Evolutionary conservation across 768 basidiomycete species (phyloP).

Genomic region (Mycena vitilis): DNA sequence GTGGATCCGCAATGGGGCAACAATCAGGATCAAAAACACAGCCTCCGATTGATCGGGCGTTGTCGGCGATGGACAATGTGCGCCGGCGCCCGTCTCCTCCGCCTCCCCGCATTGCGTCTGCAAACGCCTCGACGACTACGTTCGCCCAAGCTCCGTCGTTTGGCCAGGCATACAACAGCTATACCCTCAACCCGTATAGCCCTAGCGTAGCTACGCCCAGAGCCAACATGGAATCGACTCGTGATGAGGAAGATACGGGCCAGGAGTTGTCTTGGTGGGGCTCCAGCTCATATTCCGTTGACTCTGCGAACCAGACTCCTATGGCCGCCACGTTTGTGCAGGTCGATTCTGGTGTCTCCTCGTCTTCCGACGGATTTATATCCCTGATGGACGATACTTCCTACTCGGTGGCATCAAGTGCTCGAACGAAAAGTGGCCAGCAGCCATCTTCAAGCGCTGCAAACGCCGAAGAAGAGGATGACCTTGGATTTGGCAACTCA

Average conservation of each 20-base stretch:
- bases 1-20: constrained; percentile 77
- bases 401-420: constrained; percentile 51
- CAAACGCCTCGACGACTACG: constrained; percentile 62
- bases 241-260: constrained; percentile 46
- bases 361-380: constrained; percentile 74
- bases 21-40: constrained; percentile 59
- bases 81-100: constrained; percentile 67
- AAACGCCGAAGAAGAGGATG: constrained; percentile 87
- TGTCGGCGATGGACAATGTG: constrained; percentile 82
- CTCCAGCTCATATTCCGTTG: constrained; percentile 52
- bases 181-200: constrained; percentile 48
- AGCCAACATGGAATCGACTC: constrained; percentile 38
- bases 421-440: constrained; percentile 35
- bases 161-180: constrained; percentile 50
- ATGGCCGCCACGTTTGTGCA: constrained; percentile 75
- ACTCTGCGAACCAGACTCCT: constrained; percentile 63
- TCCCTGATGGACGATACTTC: constrained; percentile 81
- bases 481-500: constrained; percentile 91
- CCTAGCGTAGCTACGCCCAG: constrained; percentile 49
- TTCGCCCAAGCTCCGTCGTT: constrained; percentile 59
- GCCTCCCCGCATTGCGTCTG: constrained; percentile 62
- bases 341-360: constrained; percentile 55
- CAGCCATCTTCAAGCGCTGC: constrained; percentile 35
- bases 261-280: constrained; percentile 74
- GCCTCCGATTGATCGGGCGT: constrained; percentile 73